phyloP scores from a whole-genome alignment of 192 early-diverging fungal genomes.

The Funneliformis geosporum region DNA sequence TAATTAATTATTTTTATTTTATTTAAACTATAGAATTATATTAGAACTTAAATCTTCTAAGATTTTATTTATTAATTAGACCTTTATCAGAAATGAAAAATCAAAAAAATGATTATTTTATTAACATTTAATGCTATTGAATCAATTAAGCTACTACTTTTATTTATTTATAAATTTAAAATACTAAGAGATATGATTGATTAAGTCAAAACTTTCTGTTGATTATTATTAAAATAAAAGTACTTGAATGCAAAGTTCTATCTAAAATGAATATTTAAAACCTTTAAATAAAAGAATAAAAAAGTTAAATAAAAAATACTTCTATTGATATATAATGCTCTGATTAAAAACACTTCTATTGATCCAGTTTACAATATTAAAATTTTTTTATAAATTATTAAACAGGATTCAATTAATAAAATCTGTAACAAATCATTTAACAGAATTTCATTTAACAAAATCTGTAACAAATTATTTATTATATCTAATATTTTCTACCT shows the following conservation, averaged over 20 bases:
- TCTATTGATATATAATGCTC: neutral
- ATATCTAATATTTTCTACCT: neutral
- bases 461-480: no score
- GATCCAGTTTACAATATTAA: neutral
- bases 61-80: no score
- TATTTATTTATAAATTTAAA: conserved; percentile 3
- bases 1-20: no score
- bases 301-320: neutral
- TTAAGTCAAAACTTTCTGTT: conserved; percentile 9
- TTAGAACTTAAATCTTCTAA: no score
- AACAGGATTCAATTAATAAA: no score
- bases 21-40: no score
- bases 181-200: neutral
- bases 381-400: neutral
- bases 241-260: neutral
- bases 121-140: neutral
- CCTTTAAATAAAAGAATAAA: neutral
- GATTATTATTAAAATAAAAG: conserved; percentile 6
- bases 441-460: no score
- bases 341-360: no score
- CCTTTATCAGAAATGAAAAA: neutral
- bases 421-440: no score
- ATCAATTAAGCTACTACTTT: neutral
- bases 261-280: neutral
- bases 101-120: neutral